Evolutionary conservation across 2,329 filamentous ascomycete genomes (phyloP), one percentile per base, ranked within the genome.

Genomic region (Diaporthe sp.): DNA sequence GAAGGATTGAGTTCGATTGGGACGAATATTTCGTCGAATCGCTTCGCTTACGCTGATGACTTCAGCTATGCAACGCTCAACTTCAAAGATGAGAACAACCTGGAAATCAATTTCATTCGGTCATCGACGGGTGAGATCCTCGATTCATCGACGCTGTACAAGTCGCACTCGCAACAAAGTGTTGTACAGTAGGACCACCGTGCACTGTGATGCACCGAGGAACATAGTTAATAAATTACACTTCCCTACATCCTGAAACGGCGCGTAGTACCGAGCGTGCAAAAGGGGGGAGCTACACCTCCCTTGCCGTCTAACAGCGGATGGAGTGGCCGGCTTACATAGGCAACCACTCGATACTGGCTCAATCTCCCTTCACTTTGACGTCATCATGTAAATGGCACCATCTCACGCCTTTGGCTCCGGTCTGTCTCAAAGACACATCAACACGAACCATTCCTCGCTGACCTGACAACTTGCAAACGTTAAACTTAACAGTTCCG

Each of bases 41-140:
- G 81, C 3, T 89, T 88, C 74, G 86, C 86, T 3, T 88, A 88
- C 71, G 86, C 82, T 0, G 84, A 87, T 66, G 87, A 88, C 72
- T 91, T 89, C 71, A 86, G 85, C 77, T 91, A 89, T 77, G 86
- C 85, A 3, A 85, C 83, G 2, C 76, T 91, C 9, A 83, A 81
- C 4, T 86, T 91, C 37, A 59, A 84, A 70, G 85, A 89, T 77
- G 78, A 77, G 69, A 82, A 86, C 5, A 79, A 86, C 35, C 74
- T 91, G 75, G 81, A 84, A 77, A 83, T 91, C 5, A 84, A 89
- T 15, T 91, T 91, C 76, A 82, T 88, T 47, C 80, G 82, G 3
- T 89, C 86, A 0, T 78, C 82, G 1, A 89, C 86, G 0, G 88
- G 88, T 1, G 82, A 83, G 66, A 75, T 88, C 9, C 75, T 90